Percentiles rank a stretch among this genome's conserved stretches.
Evolutionary conservation across 176 grass and related monocot genomes (phyloP).

Genomic region (Alopecurus myosuroides): DNA sequence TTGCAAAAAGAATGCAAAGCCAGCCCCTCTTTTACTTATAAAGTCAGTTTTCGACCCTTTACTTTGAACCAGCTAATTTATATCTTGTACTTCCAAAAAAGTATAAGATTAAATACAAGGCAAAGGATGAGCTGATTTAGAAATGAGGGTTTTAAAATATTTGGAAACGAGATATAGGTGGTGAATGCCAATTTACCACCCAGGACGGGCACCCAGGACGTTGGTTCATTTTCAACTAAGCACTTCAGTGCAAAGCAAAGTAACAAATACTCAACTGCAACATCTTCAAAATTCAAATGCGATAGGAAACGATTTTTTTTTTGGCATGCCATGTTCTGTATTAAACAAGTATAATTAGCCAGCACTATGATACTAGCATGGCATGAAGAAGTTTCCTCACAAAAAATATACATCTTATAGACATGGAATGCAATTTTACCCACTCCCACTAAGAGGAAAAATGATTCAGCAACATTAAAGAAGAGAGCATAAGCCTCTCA

Average conservation of each 20-base stretch:
- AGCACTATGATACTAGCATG: neutral
- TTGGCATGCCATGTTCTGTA: neutral
- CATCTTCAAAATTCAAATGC: neutral
- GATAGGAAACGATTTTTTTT: neutral
- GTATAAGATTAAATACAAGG: neutral
- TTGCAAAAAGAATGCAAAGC: neutral
- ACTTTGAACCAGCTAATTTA: neutral
- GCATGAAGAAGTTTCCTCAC: neutral
- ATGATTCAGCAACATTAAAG: neutral
- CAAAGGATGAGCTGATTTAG: neutral
- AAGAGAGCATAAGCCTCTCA: neutral
- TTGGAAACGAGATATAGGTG: neutral
- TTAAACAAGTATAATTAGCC: neutral
- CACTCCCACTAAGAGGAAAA: neutral
- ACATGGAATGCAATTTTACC: slow-evolving; percentile 4
- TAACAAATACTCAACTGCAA: neutral
- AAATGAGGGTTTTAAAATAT: neutral
- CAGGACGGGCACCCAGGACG: neutral
- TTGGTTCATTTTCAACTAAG: neutral
- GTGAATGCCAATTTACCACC: neutral
- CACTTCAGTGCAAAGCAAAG: neutral
- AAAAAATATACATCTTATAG: neutral
- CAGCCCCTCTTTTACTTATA: neutral
- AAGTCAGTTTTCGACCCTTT: neutral
- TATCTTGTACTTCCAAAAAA: slow-evolving; percentile 2